Conservation (phyloP, 495 filamentous ascomycete species). For the Xylaria telfairii region DNA sequence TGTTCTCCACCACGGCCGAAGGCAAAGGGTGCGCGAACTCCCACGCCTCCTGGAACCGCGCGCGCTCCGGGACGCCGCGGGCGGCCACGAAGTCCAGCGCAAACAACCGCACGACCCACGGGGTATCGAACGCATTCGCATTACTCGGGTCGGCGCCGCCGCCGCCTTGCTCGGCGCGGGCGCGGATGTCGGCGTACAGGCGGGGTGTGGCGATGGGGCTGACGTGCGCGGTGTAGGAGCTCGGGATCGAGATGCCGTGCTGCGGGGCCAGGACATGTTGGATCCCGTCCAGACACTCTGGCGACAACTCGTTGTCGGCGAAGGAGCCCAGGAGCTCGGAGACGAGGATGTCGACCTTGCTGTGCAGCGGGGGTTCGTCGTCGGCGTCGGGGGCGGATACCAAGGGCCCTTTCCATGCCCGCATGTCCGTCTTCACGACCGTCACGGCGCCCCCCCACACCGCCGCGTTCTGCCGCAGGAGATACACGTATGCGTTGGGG, state of each 20-base stretch:
- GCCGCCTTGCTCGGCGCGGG: neutral
- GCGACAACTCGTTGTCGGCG: conserved; percentile 87
- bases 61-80: conserved; percentile 54
- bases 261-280: conserved; percentile 76
- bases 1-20: conserved; percentile 45
- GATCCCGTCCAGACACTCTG: conserved; percentile 89
- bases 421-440: conserved; percentile 96
- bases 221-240: conserved; percentile 88
- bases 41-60: conserved; percentile 72
- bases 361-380: conserved; percentile 39
- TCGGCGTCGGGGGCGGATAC: conserved; percentile 27
- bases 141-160: conserved; percentile 61
- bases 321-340: conserved; percentile 95
- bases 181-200: conserved; percentile 77
- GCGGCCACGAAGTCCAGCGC: conserved; percentile 80
- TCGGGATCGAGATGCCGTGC: conserved; percentile 90
- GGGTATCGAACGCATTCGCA: conserved; percentile 72
- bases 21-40: conserved; percentile 69
- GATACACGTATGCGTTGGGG: conserved; percentile 91
- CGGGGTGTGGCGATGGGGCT: conserved; percentile 90
- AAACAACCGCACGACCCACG: conserved; percentile 93
- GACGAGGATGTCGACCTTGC: conserved; percentile 87
- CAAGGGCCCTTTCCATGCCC: conserved; percentile 84
- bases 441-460: conserved; percentile 78
- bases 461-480: conserved; percentile 81